Percentiles rank a stretch among this genome's conserved stretches.
phyloP scores from a whole-genome alignment of 2,329 filamentous ascomycete species.

The Rosellinia necatrix region DNA sequence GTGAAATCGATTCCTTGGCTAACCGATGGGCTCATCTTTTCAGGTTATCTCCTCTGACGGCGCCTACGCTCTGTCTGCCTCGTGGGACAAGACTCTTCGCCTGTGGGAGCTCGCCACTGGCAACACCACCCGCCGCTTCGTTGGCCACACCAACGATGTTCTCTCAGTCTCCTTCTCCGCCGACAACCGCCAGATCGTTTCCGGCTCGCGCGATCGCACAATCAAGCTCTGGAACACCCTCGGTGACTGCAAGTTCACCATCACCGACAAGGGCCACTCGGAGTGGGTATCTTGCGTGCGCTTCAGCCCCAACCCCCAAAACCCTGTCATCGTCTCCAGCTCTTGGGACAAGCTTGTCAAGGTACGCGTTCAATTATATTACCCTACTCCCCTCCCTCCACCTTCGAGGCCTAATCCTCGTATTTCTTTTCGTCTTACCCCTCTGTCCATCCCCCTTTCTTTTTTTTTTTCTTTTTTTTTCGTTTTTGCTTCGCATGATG shows the following conservation, averaged over 20 bases:
- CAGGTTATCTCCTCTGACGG: constrained; percentile 99
- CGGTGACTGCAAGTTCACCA: constrained; percentile 99
- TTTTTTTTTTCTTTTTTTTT: neutral
- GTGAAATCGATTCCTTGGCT: no score
- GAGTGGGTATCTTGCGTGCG: constrained; percentile 99
- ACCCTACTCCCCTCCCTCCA: no score
- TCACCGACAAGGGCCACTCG: constrained; percentile 99
- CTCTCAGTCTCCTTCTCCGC: constrained; percentile 99
- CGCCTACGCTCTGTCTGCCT: constrained; percentile 97
- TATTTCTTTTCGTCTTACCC: neutral
- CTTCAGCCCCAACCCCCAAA: constrained; percentile 99
- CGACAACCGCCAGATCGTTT: constrained; percentile 99
- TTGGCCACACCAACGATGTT: constrained; percentile 99
- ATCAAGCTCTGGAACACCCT: constrained; percentile 99
- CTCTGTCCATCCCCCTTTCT: neutral
- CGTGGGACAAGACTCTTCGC: constrained; percentile 99
- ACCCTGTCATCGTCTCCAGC: constrained; percentile 98
- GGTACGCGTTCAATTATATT: constrained; percentile 64
- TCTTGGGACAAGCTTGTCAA: constrained; percentile 99
- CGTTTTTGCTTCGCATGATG: constrained; percentile 73
- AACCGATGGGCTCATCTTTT: constrained; percentile 39
- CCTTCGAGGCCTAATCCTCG: no score
- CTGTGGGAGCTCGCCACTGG: constrained; percentile 98
- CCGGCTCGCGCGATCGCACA: constrained; percentile 94
- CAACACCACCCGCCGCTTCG: constrained; percentile 96